Conservation (phyloP, 805 yeast species). For the Sugiyamaella qingdaonensis region DNA sequence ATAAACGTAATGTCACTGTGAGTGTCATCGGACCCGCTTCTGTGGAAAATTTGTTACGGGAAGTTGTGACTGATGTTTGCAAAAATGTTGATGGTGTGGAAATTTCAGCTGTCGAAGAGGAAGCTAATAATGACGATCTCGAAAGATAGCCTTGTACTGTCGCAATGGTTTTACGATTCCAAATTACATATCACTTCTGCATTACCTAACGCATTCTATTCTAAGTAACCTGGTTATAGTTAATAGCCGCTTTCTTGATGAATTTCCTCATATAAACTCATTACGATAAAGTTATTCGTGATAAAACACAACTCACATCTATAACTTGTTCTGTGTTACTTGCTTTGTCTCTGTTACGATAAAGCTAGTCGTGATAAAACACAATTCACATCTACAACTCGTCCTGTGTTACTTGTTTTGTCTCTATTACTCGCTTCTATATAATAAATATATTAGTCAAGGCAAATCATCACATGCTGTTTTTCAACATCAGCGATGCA, state of each 20-base stretch:
- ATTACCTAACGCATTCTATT: not conserved
- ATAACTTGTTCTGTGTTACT: not conserved
- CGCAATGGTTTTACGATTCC: not conserved
- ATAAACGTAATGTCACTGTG: slow-evolving; percentile 59
- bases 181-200: not conserved
- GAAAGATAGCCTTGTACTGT: no score
- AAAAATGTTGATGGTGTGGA: slow-evolving; percentile 51
- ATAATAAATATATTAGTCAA: no score
- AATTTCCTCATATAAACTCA: no score
- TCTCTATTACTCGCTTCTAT: not conserved
- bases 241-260: no score
- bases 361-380: no score
- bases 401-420: not conserved
- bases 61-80: slow-evolving; percentile 46
- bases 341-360: not conserved
- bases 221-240: no score
- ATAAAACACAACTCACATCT: not conserved
- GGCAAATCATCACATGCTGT: no score
- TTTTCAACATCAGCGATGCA: no score
- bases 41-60: slow-evolving; percentile 37
- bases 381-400: not conserved
- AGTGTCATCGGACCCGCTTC: slow-evolving; percentile 62
- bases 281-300: no score
- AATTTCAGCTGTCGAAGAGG: slow-evolving; percentile 57
- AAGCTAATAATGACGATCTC: slow-evolving; percentile 1